Evolutionary conservation across 1,139 yeast species (phyloP).

Genomic region (Suhomyces ambrosiae): DNA sequence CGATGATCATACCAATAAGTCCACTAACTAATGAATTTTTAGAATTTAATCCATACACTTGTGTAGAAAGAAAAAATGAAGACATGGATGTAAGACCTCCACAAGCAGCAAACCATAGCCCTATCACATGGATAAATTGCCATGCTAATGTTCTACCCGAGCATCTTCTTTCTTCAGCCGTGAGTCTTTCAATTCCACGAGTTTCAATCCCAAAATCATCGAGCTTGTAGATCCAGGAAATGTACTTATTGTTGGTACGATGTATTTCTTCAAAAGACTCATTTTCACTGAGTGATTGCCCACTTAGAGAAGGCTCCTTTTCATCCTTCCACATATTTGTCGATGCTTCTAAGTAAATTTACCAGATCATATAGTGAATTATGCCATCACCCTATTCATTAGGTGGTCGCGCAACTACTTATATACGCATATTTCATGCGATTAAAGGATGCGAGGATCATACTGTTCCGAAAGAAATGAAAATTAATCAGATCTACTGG

Average conservation of each 20-base stretch:
- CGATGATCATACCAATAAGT: slow-evolving; percentile 32
- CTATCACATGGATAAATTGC: slow-evolving; percentile 24
- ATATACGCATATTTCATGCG: slow-evolving; percentile 2
- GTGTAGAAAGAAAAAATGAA: slow-evolving; percentile 38
- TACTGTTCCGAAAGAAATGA: neutral
- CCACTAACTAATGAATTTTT: slow-evolving; percentile 36
- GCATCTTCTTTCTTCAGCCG: slow-evolving; percentile 27
- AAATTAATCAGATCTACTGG: neutral
- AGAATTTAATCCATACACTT: slow-evolving; percentile 32
- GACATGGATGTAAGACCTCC: slow-evolving; percentile 46
- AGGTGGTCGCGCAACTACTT: too few species aligned
- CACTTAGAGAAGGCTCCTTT: neutral
- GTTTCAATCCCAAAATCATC: slow-evolving; percentile 34
- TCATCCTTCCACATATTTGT: neutral
- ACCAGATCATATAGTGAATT: too few species aligned
- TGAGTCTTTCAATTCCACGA: slow-evolving; percentile 35
- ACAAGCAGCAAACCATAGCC: slow-evolving; percentile 43
- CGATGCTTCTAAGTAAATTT: too few species aligned
- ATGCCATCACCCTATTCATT: too few species aligned
- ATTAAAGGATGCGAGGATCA: neutral
- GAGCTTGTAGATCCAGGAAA: slow-evolving; percentile 22
- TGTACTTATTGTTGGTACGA: neutral
- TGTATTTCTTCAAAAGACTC: neutral
- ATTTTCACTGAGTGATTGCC: neutral
- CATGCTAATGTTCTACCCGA: slow-evolving; percentile 5